Conservation (phyloP, 805 yeast species). For the Yamadazyma kitorensis region DNA sequence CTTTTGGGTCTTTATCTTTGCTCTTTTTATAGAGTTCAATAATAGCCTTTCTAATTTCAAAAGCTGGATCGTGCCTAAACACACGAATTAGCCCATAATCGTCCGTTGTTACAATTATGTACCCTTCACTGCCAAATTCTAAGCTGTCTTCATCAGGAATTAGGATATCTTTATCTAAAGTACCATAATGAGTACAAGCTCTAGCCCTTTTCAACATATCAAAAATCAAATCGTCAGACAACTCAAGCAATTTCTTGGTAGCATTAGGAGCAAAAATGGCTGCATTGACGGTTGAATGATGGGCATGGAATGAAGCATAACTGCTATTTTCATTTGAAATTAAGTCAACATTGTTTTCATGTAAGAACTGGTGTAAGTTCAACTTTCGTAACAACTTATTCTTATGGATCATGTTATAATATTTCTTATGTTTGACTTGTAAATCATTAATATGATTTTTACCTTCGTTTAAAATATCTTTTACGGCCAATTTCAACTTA, state of each 20-base stretch:
- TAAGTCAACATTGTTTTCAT: slow-evolving; percentile 20
- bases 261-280: slow-evolving; percentile 75
- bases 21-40: slow-evolving; percentile 14
- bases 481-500: slow-evolving; percentile 31
- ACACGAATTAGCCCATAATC: slow-evolving; percentile 69
- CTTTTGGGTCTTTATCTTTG: slow-evolving; percentile 4
- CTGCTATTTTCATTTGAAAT: slow-evolving; percentile 52
- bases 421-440: slow-evolving; percentile 25
- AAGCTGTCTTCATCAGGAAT: slow-evolving; percentile 10
- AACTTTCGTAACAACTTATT: slow-evolving; percentile 26
- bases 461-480: slow-evolving; percentile 34
- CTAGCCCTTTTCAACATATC: slow-evolving; percentile 45
- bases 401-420: slow-evolving; percentile 26
- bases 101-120: slow-evolving; percentile 76
- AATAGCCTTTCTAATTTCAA: slow-evolving; percentile 27
- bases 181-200: slow-evolving; percentile 6
- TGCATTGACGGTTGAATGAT: slow-evolving; percentile 67
- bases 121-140: slow-evolving; percentile 21
- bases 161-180: slow-evolving; percentile 1
- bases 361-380: slow-evolving; percentile 24
- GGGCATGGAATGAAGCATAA: slow-evolving; percentile 74
- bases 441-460: slow-evolving; percentile 32
- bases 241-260: slow-evolving; percentile 60
- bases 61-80: slow-evolving; percentile 76
- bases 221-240: slow-evolving; percentile 77